These are phyloP conservation scores for Russula brevipes DNA, from an alignment of 768 basidiomycete species.

Conservation along the genomic window DNA sequence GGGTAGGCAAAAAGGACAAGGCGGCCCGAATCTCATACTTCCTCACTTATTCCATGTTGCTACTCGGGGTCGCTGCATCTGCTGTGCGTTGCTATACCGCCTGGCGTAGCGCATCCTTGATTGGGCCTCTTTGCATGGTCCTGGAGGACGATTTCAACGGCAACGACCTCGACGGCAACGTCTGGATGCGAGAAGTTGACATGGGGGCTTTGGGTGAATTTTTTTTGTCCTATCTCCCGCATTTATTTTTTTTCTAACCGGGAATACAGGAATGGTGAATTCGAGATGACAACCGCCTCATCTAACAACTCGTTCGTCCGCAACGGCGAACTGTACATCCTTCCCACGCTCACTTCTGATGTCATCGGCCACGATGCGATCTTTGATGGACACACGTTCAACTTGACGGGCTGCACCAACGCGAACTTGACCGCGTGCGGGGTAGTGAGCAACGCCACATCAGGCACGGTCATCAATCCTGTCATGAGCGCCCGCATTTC, in stretches of 20 bases:
- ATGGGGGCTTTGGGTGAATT: slow-evolving; percentile 78
- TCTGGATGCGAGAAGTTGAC: slow-evolving; percentile 69
- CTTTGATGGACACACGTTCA: slow-evolving; percentile 66
- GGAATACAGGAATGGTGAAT: slow-evolving; percentile 59
- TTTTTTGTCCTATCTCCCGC: not conserved
- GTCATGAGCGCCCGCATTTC: slow-evolving; percentile 76
- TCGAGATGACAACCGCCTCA: slow-evolving; percentile 77
- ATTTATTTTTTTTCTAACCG: no score
- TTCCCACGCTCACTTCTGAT: slow-evolving; percentile 79
- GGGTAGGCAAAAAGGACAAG: slow-evolving; percentile 48
- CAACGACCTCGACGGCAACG: slow-evolving; percentile 49
- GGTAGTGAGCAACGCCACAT: slow-evolving; percentile 61
- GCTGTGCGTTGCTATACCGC: slow-evolving; percentile 52
- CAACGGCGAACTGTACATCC: slow-evolving; percentile 71
- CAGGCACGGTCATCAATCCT: slow-evolving; percentile 72
- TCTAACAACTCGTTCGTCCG: slow-evolving; percentile 69
- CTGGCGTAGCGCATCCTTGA: slow-evolving; percentile 50
- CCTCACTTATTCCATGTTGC: slow-evolving; percentile 49
- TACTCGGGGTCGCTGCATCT: slow-evolving; percentile 50
- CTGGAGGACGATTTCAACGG: slow-evolving; percentile 71
- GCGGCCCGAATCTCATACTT: slow-evolving; percentile 50
- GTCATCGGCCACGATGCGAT: slow-evolving; percentile 50
- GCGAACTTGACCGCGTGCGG: slow-evolving; percentile 53
- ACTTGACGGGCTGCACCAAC: slow-evolving; percentile 77
- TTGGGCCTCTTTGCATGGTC: slow-evolving; percentile 55